Evolutionary conservation across 2,329 filamentous ascomycete species (phyloP).

Genomic region (Bipolaris sorokiniana): DNA sequence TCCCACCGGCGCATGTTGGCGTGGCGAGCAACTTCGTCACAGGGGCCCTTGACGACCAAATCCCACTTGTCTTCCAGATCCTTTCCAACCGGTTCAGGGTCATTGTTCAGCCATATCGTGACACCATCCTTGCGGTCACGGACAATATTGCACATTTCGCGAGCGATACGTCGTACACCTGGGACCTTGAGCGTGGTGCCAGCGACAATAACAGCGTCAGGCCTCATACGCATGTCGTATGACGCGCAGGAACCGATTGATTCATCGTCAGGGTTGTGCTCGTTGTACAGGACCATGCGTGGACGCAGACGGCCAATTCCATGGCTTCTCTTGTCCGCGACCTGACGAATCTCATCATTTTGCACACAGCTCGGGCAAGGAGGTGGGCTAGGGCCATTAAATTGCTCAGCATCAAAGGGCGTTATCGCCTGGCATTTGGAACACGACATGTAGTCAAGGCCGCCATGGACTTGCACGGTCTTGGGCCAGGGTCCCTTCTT

Average conservation of each 20-base stretch:
- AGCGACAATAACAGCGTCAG: conserved; percentile 92
- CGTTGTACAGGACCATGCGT: conserved; percentile 95
- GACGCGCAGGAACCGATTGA: conserved; percentile 91
- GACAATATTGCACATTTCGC: conserved; percentile 89
- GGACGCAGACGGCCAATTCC: conserved; percentile 89
- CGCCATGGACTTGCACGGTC: conserved; percentile 92
- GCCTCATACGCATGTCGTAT: conserved; percentile 81
- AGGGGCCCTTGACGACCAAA: conserved; percentile 82
- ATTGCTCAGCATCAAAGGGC: conserved; percentile 78
- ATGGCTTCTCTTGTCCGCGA: conserved; percentile 87
- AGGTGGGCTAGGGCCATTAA: conserved; percentile 83
- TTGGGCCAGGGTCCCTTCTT: conserved; percentile 89
- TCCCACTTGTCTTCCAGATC: conserved; percentile 96
- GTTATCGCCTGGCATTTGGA: conserved; percentile 84
- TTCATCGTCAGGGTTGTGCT: conserved; percentile 94
- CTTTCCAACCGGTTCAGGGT: conserved; percentile 78
- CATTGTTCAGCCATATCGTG: conserved; percentile 93
- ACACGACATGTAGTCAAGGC: conserved; percentile 94
- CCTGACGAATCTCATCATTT: conserved; percentile 76
- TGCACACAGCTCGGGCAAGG: conserved; percentile 76
- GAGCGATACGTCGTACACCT: conserved; percentile 85
- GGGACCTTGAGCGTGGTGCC: conserved; percentile 96
- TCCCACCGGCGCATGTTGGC: conserved; percentile 68
- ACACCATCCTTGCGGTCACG: conserved; percentile 81
- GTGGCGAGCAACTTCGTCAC: conserved; percentile 82